Evolutionary conservation across 495 filamentous ascomycete species (phyloP).

Genomic region (Podospora pseudocomata): DNA sequence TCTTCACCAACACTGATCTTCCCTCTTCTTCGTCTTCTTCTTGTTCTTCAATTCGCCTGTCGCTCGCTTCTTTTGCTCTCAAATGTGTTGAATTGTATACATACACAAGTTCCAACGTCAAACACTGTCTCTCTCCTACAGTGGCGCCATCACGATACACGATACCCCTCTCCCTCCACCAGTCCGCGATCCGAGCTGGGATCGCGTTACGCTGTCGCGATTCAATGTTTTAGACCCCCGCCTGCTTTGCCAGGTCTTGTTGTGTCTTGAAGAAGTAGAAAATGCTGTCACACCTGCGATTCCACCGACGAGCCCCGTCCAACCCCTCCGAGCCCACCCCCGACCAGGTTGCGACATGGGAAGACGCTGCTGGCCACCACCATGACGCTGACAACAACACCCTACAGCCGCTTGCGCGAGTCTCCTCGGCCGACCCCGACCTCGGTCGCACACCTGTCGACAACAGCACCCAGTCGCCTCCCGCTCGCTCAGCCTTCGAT

Average conservation of each 20-base stretch:
- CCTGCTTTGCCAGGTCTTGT: background rate
- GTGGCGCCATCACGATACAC: background rate
- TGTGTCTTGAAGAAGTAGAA: conserved; percentile 9
- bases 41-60: background rate
- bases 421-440: conserved; percentile 35
- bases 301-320: conserved; percentile 51
- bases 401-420: conserved; percentile 14
- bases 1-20: background rate
- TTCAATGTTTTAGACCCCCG: conserved; percentile 2
- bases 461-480: conserved; percentile 21
- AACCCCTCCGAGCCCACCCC: conserved; percentile 50
- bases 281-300: conserved; percentile 55
- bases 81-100: background rate
- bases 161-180: background rate
- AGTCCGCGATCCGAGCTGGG: background rate
- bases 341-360: conserved; percentile 38
- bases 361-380: conserved; percentile 32
- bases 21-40: background rate
- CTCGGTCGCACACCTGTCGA: conserved; percentile 35
- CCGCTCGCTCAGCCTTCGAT: conserved; percentile 25
- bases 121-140: background rate
- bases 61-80: background rate
- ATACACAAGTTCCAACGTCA: background rate
- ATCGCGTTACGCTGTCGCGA: conserved; percentile 6
- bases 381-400: conserved; percentile 22